A percentile compares a stretch with the other conserved stretches of the same genome.
Evolutionary conservation across 345 rosid genomes (phyloP).

Genomic region (Camelina neglecta): DNA sequence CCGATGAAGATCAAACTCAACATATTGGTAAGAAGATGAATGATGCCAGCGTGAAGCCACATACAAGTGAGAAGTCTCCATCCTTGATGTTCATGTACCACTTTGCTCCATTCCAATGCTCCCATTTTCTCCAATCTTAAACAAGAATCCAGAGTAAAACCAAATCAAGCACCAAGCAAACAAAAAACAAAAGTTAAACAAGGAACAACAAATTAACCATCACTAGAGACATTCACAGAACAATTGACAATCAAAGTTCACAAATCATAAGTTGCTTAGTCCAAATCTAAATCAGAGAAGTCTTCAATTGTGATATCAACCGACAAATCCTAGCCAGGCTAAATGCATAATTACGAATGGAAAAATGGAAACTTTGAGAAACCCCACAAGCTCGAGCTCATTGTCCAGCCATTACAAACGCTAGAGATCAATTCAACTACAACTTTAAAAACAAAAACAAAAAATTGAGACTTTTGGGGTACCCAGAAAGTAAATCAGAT

Average conservation of each 20-base stretch:
- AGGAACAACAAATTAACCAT: background rate
- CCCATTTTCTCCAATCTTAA: conserved; percentile 90
- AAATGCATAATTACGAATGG: background rate
- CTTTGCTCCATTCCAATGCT: conserved; percentile 69
- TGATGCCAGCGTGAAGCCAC: conserved; percentile 97
- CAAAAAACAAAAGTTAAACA: background rate
- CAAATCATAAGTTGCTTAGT: background rate
- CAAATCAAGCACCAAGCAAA: background rate
- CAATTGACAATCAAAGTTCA: background rate
- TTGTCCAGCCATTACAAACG: background rate
- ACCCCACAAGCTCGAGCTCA: conserved; percentile 1
- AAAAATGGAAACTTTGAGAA: conserved; percentile 32
- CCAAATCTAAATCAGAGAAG: background rate
- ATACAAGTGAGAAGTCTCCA: conserved; percentile 88
- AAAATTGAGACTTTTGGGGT: background rate
- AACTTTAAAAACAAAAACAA: background rate
- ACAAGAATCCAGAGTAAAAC: conserved; percentile 1
- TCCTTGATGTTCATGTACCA: conserved; percentile 77
- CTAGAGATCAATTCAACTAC: conserved; percentile 1
- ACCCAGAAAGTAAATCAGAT: background rate
- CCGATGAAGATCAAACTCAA: conserved; percentile 85
- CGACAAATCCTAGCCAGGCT: background rate
- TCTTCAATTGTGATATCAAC: conserved; percentile 1
- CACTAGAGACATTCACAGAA: background rate
- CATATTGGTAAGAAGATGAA: conserved; percentile 90